Percentiles rank a stretch among this genome's conserved stretches.
Evolutionary conservation across 1,284 basidiomycete genomes (phyloP).

Genomic region (Ceratobasidium sp.): DNA sequence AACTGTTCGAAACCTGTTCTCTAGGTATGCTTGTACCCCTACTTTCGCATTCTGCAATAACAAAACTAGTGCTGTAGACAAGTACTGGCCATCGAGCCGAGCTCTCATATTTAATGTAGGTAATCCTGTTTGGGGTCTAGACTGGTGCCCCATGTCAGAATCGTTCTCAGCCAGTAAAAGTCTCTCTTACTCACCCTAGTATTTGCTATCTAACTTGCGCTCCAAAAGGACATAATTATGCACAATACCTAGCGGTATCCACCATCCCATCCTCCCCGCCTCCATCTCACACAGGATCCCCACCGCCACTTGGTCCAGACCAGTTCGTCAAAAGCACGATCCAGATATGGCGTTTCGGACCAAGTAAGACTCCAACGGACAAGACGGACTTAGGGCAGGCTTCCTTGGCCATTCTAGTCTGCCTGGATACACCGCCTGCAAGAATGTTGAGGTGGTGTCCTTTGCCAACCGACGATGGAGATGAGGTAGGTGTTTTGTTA

Average conservation of each 20-base stretch:
- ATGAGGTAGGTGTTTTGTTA: constrained; percentile 59
- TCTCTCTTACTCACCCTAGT: constrained; percentile 16
- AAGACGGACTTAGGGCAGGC: constrained; percentile 53
- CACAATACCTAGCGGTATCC: constrained; percentile 86
- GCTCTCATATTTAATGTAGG: constrained; percentile 85
- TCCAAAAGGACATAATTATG: constrained; percentile 66
- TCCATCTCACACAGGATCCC: constrained; percentile 66
- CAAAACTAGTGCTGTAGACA: constrained; percentile 52
- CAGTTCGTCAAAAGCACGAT: constrained; percentile 67
- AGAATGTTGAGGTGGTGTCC: constrained; percentile 92
- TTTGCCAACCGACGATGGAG: constrained; percentile 78
- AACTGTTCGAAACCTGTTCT: constrained; percentile 68
- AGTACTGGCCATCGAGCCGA: constrained; percentile 53
- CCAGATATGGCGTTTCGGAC: constrained; percentile 74
- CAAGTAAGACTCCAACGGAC: constrained; percentile 42
- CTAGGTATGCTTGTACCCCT: constrained; percentile 66
- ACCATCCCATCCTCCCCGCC: constrained; percentile 70
- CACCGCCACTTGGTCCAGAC: constrained; percentile 69
- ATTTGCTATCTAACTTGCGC: constrained; percentile 8
- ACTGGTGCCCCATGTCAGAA: constrained; percentile 90
- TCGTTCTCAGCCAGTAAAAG: constrained; percentile 70
- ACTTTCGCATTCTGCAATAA: background rate
- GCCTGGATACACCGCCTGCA: constrained; percentile 78
- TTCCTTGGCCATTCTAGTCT: constrained; percentile 81
- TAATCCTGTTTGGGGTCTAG: constrained; percentile 86